Conservation (phyloP, 257 asterid species). For the Striga asiatica region DNA sequence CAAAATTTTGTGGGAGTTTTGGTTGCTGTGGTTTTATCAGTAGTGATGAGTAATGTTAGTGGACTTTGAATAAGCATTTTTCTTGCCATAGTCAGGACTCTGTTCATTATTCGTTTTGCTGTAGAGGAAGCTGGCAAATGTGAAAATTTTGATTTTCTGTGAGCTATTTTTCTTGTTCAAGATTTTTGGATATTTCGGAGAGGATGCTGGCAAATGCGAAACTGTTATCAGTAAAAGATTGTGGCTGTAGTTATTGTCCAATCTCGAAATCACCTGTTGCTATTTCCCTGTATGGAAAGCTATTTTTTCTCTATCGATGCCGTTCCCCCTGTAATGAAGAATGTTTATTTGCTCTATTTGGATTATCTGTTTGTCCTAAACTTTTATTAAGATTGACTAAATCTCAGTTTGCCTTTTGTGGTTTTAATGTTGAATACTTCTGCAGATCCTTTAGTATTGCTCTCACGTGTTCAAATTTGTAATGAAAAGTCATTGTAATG, state of each 20-base stretch:
- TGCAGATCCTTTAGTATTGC: not conserved
- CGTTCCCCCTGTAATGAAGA: not conserved
- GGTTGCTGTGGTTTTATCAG: slow-evolving; percentile 2
- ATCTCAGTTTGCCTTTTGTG: not conserved
- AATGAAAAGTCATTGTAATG: not conserved
- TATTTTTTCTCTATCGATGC: not conserved
- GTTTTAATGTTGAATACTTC: not conserved
- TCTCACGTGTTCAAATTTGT: not conserved
- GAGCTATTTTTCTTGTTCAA: too few relatives aligned
- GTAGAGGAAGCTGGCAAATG: not conserved
- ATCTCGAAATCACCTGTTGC: not conserved
- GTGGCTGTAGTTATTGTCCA: not conserved
- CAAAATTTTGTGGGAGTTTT: not conserved
- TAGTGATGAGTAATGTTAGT: not conserved
- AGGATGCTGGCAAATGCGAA: not conserved
- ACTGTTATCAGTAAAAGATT: too few relatives aligned
- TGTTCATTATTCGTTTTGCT: too few relatives aligned
- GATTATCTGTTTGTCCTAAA: not conserved
- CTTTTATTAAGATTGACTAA: not conserved
- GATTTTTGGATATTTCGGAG: too few relatives aligned
- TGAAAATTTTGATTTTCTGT: not conserved
- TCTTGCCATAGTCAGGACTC: too few relatives aligned
- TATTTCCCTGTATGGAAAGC: not conserved
- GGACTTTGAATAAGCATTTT: too few relatives aligned
- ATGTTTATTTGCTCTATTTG: not conserved